phyloP scores from a whole-genome alignment of 2,329 filamentous ascomycete genomes.

The Pezicula neosporulosa region DNA sequence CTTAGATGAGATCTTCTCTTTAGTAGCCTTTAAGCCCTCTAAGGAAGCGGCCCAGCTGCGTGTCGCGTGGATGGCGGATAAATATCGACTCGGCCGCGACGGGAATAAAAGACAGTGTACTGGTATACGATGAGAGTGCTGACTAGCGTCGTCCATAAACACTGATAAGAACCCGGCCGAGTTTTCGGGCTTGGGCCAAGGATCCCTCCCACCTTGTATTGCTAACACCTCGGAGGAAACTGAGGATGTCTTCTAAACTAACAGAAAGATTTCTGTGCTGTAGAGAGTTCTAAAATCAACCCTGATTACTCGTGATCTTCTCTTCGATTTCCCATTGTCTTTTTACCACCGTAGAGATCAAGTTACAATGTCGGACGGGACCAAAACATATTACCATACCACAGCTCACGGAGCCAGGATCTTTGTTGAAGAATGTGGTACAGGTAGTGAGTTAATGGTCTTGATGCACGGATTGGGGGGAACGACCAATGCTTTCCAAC shows the following conservation, averaged over 20 bases:
- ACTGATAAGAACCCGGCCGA: constrained; percentile 16
- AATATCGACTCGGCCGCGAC: too few species aligned
- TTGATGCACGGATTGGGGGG: constrained; percentile 25
- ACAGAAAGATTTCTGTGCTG: too few species aligned
- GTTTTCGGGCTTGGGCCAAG: neutral
- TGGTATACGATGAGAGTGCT: too few species aligned
- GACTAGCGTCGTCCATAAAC: too few species aligned
- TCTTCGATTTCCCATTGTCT: neutral
- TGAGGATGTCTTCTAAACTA: too few species aligned
- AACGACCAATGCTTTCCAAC: constrained; percentile 12
- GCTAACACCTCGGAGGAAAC: neutral
- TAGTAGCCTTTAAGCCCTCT: too few species aligned
- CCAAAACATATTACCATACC: constrained; percentile 26
- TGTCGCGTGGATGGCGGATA: too few species aligned
- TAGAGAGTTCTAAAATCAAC: too few species aligned
- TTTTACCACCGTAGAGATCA: neutral
- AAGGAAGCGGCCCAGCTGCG: too few species aligned
- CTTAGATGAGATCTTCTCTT: too few species aligned
- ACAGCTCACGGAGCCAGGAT: constrained; percentile 19
- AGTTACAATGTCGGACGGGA: constrained; percentile 15
- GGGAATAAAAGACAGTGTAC: too few species aligned
- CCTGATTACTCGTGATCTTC: constrained; percentile 6
- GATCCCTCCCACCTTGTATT: neutral
- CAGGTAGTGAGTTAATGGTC: constrained; percentile 23
- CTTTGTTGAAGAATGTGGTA: constrained; percentile 17